A percentile compares a stretch with the other conserved stretches of the same genome.
These are phyloP conservation scores for Phytophthora podocarpi DNA, from an alignment of 352 stramenopile species.

Conservation along the genomic window DNA sequence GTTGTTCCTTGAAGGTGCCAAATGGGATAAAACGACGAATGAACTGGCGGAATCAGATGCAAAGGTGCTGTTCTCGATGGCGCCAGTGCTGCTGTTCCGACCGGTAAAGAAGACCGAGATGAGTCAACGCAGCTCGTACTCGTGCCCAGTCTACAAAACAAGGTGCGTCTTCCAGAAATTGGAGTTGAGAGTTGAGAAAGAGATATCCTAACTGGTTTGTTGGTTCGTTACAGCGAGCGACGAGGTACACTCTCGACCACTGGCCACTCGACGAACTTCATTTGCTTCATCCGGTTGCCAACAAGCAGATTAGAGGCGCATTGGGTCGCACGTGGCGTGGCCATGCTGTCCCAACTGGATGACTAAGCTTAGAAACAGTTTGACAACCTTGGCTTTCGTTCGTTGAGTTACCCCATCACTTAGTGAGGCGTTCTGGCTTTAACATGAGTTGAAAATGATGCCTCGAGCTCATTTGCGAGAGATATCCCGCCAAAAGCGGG, in stretches of 20 bases:
- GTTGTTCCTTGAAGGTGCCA: conserved; percentile 90
- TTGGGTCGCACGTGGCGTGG: conserved; percentile 93
- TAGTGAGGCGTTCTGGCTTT: not conserved
- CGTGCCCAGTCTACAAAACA: conserved; percentile 96
- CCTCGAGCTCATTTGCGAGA: conserved; percentile 20
- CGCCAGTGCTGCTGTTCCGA: conserved; percentile 85
- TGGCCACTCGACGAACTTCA: conserved; percentile 95
- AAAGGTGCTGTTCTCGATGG: conserved; percentile 89
- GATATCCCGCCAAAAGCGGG: conserved; percentile 32
- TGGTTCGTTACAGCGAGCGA: conserved; percentile 61
- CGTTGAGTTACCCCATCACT: not conserved
- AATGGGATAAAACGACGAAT: conserved; percentile 80
- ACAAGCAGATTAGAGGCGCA: conserved; percentile 81
- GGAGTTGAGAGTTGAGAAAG: not conserved
- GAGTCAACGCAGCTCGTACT: conserved; percentile 73
- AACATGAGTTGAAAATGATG: not conserved
- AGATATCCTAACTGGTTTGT: conserved; percentile 4
- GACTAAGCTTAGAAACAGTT: conserved; percentile 50
- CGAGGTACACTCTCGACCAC: conserved; percentile 92
- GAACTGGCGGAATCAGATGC: conserved; percentile 82
- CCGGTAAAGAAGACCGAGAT: conserved; percentile 83
- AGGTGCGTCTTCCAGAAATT: conserved; percentile 43
- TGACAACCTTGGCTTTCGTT: no score
- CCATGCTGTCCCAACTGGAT: conserved; percentile 92
- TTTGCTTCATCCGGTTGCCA: conserved; percentile 92